Conservation (phyloP, 176 grass and related monocot species). For the Musa beccarii region DNA sequence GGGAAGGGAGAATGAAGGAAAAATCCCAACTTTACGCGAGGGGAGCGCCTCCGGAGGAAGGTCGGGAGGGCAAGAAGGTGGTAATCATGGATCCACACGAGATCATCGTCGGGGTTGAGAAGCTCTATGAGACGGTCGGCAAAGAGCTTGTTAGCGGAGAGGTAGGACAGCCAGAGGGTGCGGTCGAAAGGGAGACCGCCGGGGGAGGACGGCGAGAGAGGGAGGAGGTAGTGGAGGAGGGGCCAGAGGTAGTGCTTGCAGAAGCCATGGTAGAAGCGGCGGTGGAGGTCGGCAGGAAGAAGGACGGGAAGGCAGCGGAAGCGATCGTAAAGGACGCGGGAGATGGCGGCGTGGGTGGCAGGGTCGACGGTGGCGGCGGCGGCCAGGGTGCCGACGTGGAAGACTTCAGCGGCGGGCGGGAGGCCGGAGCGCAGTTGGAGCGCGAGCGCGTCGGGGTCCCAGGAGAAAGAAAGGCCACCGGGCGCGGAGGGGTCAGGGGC, state of each 20-base stretch:
- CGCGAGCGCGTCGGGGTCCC: constrained; percentile 29
- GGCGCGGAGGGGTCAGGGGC: constrained; percentile 27
- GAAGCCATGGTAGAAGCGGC: constrained; percentile 33
- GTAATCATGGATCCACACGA: constrained; percentile 44
- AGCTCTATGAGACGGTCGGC: constrained; percentile 22
- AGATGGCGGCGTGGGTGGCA: constrained; percentile 14
- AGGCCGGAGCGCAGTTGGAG: constrained; percentile 39
- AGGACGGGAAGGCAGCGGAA: constrained; percentile 47
- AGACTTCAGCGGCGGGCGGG: neutral
- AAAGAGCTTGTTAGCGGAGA: constrained; percentile 27
- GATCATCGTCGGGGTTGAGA: constrained; percentile 27
- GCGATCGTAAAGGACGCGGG: constrained; percentile 10
- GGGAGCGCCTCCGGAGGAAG: constrained; percentile 31
- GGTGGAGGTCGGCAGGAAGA: constrained; percentile 17
- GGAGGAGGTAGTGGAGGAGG: constrained; percentile 39
- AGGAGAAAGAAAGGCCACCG: constrained; percentile 37
- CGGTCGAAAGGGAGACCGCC: constrained; percentile 21
- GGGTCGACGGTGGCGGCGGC: constrained; percentile 1
- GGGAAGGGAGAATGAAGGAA: constrained; percentile 52
- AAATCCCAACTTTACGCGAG: constrained; percentile 24
- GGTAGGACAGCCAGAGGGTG: constrained; percentile 1
- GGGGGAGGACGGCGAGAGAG: neutral
- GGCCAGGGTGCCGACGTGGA: constrained; percentile 40
- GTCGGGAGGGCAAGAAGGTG: constrained; percentile 33
- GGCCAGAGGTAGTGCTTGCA: constrained; percentile 62